phyloP scores from a whole-genome alignment of 2,329 filamentous ascomycete genomes.

The Neocucurbitaria cava region DNA sequence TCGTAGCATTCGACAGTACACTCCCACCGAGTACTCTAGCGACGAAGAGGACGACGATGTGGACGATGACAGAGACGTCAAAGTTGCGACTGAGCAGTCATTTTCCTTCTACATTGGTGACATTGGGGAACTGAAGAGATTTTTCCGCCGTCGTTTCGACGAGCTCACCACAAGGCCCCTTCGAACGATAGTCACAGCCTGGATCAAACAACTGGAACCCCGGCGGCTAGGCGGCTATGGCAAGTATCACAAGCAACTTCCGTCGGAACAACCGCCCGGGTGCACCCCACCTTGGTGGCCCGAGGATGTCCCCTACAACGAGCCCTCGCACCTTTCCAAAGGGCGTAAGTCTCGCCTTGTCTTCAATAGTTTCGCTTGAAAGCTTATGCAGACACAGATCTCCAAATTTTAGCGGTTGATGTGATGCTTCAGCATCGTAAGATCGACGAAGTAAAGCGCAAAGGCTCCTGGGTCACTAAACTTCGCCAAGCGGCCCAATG shows the following conservation, averaged over 20 bases:
- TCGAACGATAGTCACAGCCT: slow-evolving; percentile 39
- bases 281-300: slow-evolving; percentile 42
- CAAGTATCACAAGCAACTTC: slow-evolving; percentile 32
- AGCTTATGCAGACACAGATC: slow-evolving; percentile 25
- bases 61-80: slow-evolving; percentile 11
- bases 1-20: slow-evolving; percentile 1
- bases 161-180: slow-evolving; percentile 44
- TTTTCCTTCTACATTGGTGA: slow-evolving; percentile 37
- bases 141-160: slow-evolving; percentile 31
- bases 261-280: slow-evolving; percentile 14
- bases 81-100: slow-evolving; percentile 13
- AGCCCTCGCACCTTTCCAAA: slow-evolving; percentile 42
- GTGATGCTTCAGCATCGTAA: slow-evolving; percentile 40
- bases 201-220: slow-evolving; percentile 40
- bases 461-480: slow-evolving; percentile 31
- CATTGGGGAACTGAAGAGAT: slow-evolving; percentile 24
- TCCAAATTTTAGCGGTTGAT: slow-evolving; percentile 34
- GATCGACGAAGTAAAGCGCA: slow-evolving; percentile 32
- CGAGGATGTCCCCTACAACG: slow-evolving; percentile 33
- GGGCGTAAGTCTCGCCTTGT: slow-evolving; percentile 20
- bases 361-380: not conserved
- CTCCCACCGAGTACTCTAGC: not conserved
- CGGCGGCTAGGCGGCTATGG: slow-evolving; percentile 32
- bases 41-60: slow-evolving; percentile 15
- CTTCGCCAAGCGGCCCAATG: slow-evolving; percentile 30